phyloP scores from a whole-genome alignment of 1,284 basidiomycete species.

The Cutaneotrichosporon cyanovorans region DNA sequence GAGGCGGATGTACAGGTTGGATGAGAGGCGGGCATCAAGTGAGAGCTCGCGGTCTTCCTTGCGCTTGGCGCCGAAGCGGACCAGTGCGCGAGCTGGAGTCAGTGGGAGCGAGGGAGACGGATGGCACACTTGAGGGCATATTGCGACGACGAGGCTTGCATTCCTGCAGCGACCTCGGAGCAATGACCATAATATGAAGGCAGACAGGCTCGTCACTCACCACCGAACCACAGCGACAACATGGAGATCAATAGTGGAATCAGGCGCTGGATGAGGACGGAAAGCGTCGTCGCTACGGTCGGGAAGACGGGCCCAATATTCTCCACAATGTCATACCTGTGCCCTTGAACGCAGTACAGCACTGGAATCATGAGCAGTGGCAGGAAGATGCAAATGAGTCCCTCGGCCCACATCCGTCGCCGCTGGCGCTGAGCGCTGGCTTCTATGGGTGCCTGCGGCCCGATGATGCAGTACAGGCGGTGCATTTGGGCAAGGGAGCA shows the following conservation, averaged over 20 bases:
- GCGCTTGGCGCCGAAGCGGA: too few species aligned
- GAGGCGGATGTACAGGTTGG: slow-evolving; percentile 57
- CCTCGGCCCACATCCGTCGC: slow-evolving; percentile 8
- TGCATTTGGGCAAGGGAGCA: slow-evolving; percentile 55
- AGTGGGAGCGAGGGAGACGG: too few species aligned
- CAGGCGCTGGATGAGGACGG: slow-evolving; percentile 11
- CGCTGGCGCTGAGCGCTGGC: slow-evolving; percentile 17
- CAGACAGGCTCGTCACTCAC: slow-evolving; percentile 25
- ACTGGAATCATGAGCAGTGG: slow-evolving; percentile 25
- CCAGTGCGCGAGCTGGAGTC: too few species aligned
- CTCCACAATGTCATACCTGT: slow-evolving; percentile 28
- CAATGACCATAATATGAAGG: too few species aligned
- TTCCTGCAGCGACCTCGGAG: too few species aligned
- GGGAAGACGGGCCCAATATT: slow-evolving; percentile 16
- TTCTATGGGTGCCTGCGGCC: slow-evolving; percentile 1
- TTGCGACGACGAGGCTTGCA: slow-evolving; percentile 17
- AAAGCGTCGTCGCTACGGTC: slow-evolving; percentile 6
- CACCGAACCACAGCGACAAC: slow-evolving; percentile 20
- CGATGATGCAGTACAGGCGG: slow-evolving; percentile 47
- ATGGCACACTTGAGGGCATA: slow-evolving; percentile 42
- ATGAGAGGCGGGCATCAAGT: slow-evolving; percentile 43
- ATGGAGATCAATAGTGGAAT: slow-evolving; percentile 15
- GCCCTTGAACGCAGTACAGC: slow-evolving; percentile 26
- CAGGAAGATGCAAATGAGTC: slow-evolving; percentile 20
- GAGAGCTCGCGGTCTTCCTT: slow-evolving; percentile 11